Base-by-base conservation (phyloP, 2,329 filamentous ascomycete species). In the Colletotrichum tofieldiae region DNA sequence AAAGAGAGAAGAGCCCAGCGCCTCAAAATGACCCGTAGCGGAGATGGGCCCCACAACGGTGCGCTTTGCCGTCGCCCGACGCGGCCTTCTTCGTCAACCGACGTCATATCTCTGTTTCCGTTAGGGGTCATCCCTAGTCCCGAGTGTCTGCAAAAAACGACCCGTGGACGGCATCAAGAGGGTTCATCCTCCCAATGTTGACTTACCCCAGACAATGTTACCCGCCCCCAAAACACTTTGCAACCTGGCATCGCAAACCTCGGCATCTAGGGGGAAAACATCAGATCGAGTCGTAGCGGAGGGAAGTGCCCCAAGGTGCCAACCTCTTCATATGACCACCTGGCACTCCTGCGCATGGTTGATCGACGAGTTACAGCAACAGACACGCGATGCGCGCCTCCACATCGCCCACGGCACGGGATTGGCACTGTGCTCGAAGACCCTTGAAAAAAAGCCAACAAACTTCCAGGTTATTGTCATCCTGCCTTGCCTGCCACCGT, bases 191-290 rank as follows among this genome's bases (percentile, higher is more conserved):
- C 37, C 58, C 14, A 64, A 16, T 3, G 51, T 4, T 16, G 49
- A 58, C 65, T 72, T 68, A 64, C 69, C 69, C 69, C 65, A 69
- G 69, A 64, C 69, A 52, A 68, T 69, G 52, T 52, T 32, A 58
- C 26, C 64, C 47, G 32, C 61, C 35, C 35, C 11, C 9, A 23
- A 49, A 7, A 7, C 20, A 35, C 7, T 18, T 62, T 20, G 32
- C 60, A 52, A 26, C 35, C 60, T n/a, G 23, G 12, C 35, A 26
- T 52, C 60, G 60, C 47, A 41, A 62, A 61, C 16, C 37, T 71
- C 43, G 43, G 56, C 23, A 62, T 62, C 65, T 54, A 32, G 6
- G 11, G 37, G 20, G 20, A 29, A 59, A 67, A 35, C 16, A 9
- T 45, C 32, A 47, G 58, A 49, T 61, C 16, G 14, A 35, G n/a